phyloP scores from a whole-genome alignment of 768 basidiomycete species.

The Sarcodon sp. region DNA sequence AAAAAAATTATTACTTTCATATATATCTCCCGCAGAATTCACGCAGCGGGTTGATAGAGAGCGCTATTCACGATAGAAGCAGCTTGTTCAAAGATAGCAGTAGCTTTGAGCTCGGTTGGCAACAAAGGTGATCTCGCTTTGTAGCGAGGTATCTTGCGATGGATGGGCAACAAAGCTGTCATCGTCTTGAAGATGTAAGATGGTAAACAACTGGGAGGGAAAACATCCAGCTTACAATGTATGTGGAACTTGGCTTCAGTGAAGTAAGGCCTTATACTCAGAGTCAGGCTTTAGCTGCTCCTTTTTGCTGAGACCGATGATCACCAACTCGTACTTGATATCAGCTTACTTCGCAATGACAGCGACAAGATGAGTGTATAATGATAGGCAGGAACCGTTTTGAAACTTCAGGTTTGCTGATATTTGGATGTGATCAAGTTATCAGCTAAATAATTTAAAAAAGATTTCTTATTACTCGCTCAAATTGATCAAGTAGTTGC shows the following conservation, averaged over 20 bases:
- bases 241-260: conserved; percentile 54
- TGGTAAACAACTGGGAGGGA: too few relatives aligned
- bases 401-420: too few relatives aligned
- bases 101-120: conserved; percentile 14
- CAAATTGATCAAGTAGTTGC: too few relatives aligned
- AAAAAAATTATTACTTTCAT: conserved; percentile 38
- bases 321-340: conserved; percentile 39
- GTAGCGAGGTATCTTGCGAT: conserved; percentile 43
- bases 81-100: conserved; percentile 25
- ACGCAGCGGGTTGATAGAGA: conserved; percentile 35
- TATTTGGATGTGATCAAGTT: too few relatives aligned
- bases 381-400: conserved; percentile 23
- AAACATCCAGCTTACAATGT: conserved; percentile 24
- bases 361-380: conserved; percentile 40
- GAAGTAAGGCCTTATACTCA: conserved; percentile 34
- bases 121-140: conserved; percentile 20
- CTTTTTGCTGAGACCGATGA: conserved; percentile 25
- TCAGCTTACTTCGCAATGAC: conserved; percentile 39
- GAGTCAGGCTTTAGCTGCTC: conserved; percentile 35
- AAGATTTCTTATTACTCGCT: too few relatives aligned
- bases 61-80: conserved; percentile 36
- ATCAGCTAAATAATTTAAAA: too few relatives aligned
- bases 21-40: conserved; percentile 33
- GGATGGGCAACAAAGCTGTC: conserved; percentile 49
- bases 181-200: conserved; percentile 20